Evolutionary conservation across 345 rosid species (phyloP).

Genomic region (Pistacia vera): DNA sequence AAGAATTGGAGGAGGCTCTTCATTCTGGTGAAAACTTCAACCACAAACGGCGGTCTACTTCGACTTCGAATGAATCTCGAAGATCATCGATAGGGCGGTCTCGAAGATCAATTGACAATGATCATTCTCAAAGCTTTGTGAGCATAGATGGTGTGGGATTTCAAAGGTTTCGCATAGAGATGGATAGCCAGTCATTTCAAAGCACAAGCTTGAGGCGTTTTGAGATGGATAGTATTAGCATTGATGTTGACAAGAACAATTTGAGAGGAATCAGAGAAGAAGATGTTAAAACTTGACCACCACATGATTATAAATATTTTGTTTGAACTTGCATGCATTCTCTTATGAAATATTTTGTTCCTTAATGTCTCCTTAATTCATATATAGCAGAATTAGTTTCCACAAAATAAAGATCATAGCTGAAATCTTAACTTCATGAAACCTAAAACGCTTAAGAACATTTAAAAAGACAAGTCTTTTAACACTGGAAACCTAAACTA

Average conservation of each 20-base stretch:
- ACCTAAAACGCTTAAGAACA: too few relatives aligned
- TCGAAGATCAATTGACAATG: constrained; percentile 19
- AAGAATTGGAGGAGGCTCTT: constrained; percentile 51
- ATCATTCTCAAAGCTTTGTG: constrained; percentile 45
- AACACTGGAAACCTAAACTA: too few relatives aligned
- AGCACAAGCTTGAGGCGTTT: constrained; percentile 47
- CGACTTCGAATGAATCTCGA: constrained; percentile 14
- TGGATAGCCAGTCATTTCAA: constrained; percentile 47
- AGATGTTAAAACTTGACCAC: not conserved
- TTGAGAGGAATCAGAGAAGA: constrained; percentile 29
- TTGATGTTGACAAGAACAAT: constrained; percentile 36
- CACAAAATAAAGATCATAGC: not conserved
- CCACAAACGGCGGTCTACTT: not conserved
- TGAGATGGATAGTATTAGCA: constrained; percentile 32
- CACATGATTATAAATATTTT: not conserved
- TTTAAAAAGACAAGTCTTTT: too few relatives aligned
- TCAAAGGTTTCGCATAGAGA: constrained; percentile 52
- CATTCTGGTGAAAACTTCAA: constrained; percentile 16
- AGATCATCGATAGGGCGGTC: not conserved
- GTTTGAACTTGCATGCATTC: not conserved
- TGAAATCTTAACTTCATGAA: too few relatives aligned
- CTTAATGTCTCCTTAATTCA: too few relatives aligned
- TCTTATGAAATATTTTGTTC: too few relatives aligned
- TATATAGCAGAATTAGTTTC: not conserved
- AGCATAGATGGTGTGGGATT: constrained; percentile 53